These are phyloP conservation scores for Amphibolis antarctica DNA, from an alignment of 106 monocot genomes.

Conservation along the genomic window DNA sequence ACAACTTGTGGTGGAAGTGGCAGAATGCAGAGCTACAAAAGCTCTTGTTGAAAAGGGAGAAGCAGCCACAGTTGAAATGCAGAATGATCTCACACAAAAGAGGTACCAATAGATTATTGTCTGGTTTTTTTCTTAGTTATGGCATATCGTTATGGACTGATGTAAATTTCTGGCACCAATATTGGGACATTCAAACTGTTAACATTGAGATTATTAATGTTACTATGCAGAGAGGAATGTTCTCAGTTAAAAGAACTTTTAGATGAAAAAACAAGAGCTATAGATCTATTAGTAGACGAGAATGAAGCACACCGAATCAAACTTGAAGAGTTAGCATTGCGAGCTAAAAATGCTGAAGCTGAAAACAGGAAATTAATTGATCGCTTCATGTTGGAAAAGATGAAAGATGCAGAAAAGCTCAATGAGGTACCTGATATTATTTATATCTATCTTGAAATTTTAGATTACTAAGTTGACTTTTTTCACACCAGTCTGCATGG, in stretches of 20 bases:
- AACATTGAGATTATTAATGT: background rate
- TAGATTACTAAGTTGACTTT: background rate
- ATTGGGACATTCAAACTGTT: background rate
- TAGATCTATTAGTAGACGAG: conserved; percentile 56
- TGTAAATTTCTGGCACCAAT: no score
- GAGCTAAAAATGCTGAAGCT: conserved; percentile 41
- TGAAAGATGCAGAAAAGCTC: conserved; percentile 90
- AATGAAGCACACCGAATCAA: conserved; percentile 53
- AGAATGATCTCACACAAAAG: conserved; percentile 42
- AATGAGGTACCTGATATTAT: conserved; percentile 60
- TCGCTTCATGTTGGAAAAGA: conserved; percentile 93
- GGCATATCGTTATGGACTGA: no score
- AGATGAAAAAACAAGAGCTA: conserved; percentile 59
- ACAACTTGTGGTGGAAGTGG: conserved; percentile 76
- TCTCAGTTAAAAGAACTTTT: conserved; percentile 43
- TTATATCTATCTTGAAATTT: background rate
- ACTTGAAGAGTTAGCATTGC: conserved; percentile 41
- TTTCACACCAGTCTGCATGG: background rate
- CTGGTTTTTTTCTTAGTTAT: background rate
- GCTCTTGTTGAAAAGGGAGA: conserved; percentile 59
- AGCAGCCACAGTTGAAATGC: conserved; percentile 27
- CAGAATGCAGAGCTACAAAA: conserved; percentile 62
- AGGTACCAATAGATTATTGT: conserved; percentile 31
- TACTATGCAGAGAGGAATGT: conserved; percentile 57
- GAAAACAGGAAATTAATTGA: conserved; percentile 80